Evolutionary conservation across 805 yeast genomes (phyloP), one percentile per base, ranked within the genome.

Genomic region (Torulaspora maleeae): DNA sequence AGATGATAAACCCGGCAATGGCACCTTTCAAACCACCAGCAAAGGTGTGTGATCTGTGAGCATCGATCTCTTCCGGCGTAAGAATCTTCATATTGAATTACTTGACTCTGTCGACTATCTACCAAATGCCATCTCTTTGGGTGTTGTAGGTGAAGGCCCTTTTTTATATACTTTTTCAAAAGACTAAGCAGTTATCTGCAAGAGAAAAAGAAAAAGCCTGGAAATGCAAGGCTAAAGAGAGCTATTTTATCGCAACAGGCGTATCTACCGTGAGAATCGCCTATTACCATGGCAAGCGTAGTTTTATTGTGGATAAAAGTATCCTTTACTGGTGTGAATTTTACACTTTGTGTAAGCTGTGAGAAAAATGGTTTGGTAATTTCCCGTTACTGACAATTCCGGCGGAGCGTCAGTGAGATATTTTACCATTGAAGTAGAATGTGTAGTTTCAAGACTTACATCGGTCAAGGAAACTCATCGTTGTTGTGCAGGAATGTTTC

Each of bases 11-110:
- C 43, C 95, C 95, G 7, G 73, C 62, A 5, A 67, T 62, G 24
- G 74, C 68, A 51, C 90, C 90, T 55, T 80, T 75, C 16, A 74
- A 27, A 43, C 83, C 88, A 63, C 89, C 91, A 7, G 63, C 55
- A 10, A 76, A 59, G 16, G 83, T 77, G 49, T 79, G 78, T 52
- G 73, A 70, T 58, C 73, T 72, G 64, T 85, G 89, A 16, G 80
- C 88, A 43, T 73, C 73, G 48, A 78, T 72, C 68, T 85, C 90
- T 62, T 82, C 86, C 48, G 75, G 71, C 25, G 82, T 69, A 36
- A 81, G 70, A 50, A 84, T 66, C 74, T 84, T 85, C 93, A 85
- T 84, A 27, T 27, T 73, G 44, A 22, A 22, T 6, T 22, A 22
- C 25, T 22, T 22, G 25, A 8, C 8, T 22, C 8, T 22, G 25